phyloP scores from a whole-genome alignment of 2,329 filamentous ascomycete genomes.

The Chrysoporthe cubensis region DNA sequence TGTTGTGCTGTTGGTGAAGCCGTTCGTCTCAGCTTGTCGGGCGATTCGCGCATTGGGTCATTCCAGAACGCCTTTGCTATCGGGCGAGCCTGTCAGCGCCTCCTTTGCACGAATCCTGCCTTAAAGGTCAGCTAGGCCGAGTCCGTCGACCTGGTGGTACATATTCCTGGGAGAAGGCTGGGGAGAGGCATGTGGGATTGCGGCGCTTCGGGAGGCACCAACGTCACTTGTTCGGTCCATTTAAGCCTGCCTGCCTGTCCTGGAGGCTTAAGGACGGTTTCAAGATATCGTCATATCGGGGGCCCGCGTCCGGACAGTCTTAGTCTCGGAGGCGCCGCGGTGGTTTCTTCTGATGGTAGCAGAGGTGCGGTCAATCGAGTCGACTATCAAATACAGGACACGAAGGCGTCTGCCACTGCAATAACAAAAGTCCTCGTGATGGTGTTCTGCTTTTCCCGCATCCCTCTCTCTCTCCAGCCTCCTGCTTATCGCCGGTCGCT shows the following conservation, averaged over 20 bases:
- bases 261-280: slow-evolving; percentile 2
- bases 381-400: slow-evolving; percentile 5
- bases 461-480: background rate
- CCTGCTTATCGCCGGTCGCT: background rate
- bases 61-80: background rate
- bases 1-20: background rate
- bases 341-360: background rate
- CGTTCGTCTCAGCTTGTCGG: background rate
- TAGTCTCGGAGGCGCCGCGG: background rate
- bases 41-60: background rate
- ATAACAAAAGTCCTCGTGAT: background rate
- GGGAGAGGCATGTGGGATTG: slow-evolving; percentile 1
- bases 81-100: background rate
- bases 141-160: background rate
- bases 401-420: background rate
- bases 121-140: background rate
- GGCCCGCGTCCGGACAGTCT: background rate
- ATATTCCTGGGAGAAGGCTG: background rate
- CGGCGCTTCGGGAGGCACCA: slow-evolving; percentile 9
- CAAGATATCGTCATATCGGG: background rate
- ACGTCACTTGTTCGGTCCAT: background rate
- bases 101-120: background rate
- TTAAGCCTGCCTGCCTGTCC: background rate
- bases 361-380: background rate
- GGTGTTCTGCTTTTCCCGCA: background rate